Base-by-base conservation (phyloP, 2,329 filamentous ascomycete genomes). In the Tolypocladium pustulatum region DNA sequence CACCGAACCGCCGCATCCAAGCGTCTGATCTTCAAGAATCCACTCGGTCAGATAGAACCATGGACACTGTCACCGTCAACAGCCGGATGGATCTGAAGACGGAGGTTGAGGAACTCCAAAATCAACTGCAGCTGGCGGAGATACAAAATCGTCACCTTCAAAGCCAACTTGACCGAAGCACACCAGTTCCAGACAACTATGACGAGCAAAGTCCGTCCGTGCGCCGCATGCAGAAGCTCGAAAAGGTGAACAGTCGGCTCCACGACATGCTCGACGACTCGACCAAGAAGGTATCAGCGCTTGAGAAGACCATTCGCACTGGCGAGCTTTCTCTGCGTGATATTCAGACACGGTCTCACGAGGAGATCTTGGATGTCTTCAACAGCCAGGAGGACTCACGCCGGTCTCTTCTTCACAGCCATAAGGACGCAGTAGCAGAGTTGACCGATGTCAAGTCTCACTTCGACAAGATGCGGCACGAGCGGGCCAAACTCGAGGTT, bases 221-320 rank as follows among this genome's bases (percentile, higher is more conserved):
- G 54, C 83, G 87, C 58, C 86, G 94, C 20, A 87, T 96, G 67
- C 89, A 96, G 69, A 93, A 97, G 74, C 82, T 97, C 6, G 93
- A 97, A 73, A 86, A 91, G 65, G 93, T 90, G 69, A 97, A 97
- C 73, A 92, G 83, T 71, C 86, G 91, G 59, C 81, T 97, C 17
- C 93, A 97, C 68, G 91, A 96, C 62, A 90, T 96, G 83, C 86
- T 97, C 6, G 93, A 97, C 71, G 91, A 97, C 71, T 97, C 93
- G 3, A 81, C 88, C 22, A 93, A 90, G 78, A 97, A 97, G 75
- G 88, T 97, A 2, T 96, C 93, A 8, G 84, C 88, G 0, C 76
- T 97, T 27, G 94, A 97, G 73, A 89, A 90, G 70, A 91, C 86
- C 61, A 87, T 97, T 59, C 89, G 88, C 59, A 89, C 87, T 40